phyloP scores from a whole-genome alignment of 805 yeast species.

The Saturnispora diversa region DNA sequence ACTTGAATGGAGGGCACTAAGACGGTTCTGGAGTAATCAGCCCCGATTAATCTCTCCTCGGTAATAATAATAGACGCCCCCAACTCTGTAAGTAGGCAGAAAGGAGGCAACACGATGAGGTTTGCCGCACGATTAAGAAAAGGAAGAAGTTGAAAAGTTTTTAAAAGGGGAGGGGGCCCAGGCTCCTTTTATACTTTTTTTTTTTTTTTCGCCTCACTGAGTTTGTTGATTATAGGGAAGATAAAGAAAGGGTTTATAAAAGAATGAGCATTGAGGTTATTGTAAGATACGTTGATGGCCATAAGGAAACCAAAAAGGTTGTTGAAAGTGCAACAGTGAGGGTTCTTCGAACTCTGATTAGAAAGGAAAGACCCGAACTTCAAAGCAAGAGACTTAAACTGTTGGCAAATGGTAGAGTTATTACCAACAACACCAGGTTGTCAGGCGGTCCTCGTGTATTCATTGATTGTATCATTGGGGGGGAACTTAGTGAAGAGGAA shows the following conservation, averaged over 20 bases:
- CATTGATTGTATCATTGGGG: slow-evolving; percentile 77
- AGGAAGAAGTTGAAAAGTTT: slow-evolving; percentile 12
- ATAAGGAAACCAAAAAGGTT: slow-evolving; percentile 36
- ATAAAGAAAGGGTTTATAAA: too few relatives aligned
- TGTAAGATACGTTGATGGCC: slow-evolving; percentile 40
- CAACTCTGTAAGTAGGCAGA: slow-evolving; percentile 2
- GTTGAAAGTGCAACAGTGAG: slow-evolving; percentile 31
- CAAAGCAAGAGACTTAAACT: slow-evolving; percentile 47
- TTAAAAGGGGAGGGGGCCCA: neutral
- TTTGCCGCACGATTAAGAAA: slow-evolving; percentile 54
- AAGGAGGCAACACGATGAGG: slow-evolving; percentile 62
- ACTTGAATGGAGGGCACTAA: slow-evolving; percentile 49
- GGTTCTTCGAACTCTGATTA: slow-evolving; percentile 36
- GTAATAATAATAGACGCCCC: slow-evolving; percentile 18
- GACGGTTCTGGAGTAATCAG: slow-evolving; percentile 43
- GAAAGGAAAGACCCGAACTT: slow-evolving; percentile 27
- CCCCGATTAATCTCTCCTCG: slow-evolving; percentile 49
- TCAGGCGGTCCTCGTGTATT: too few relatives aligned
- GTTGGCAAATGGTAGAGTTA: slow-evolving; percentile 61
- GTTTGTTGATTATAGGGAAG: neutral
- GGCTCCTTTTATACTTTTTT: slow-evolving; percentile 2
- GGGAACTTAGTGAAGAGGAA: slow-evolving; percentile 45
- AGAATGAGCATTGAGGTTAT: slow-evolving; percentile 18
- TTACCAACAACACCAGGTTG: too few relatives aligned
- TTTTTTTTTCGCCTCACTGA: neutral